Conservation (phyloP, 805 yeast genomes). For the Pichia rugopelliculosa region DNA sequence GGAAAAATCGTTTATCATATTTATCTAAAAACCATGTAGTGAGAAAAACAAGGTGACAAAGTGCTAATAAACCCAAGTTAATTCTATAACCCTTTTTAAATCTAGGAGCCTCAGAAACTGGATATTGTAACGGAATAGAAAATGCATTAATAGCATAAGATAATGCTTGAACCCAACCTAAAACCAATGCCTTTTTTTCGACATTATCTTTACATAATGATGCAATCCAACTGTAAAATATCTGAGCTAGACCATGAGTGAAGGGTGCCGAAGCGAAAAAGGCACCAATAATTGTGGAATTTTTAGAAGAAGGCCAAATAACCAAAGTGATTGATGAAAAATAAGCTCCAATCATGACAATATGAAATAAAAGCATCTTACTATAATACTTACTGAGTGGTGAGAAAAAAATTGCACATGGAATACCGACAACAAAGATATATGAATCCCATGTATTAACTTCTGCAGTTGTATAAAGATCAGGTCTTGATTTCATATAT, state of each 20-base stretch:
- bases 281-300: conserved; percentile 29
- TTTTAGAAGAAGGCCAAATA: conserved; percentile 12
- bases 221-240: conserved; percentile 17
- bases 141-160: conserved; percentile 17
- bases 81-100: conserved; percentile 15
- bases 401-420: conserved; percentile 23
- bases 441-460: conserved; percentile 17
- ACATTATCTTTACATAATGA: conserved; percentile 17
- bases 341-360: conserved; percentile 7
- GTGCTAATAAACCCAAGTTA: conserved; percentile 10
- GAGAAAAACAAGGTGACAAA: conserved; percentile 11
- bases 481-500: conserved; percentile 17
- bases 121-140: conserved; percentile 18
- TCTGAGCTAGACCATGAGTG: conserved; percentile 16
- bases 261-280: conserved; percentile 31
- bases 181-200: conserved; percentile 18
- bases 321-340: conserved; percentile 12
- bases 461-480: conserved; percentile 7
- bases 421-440: conserved; percentile 13
- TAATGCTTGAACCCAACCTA: conserved; percentile 13
- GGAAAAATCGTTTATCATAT: conserved; percentile 13
- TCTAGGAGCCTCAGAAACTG: conserved; percentile 11
- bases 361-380: conserved; percentile 10
- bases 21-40: conserved; percentile 12
- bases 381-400: conserved; percentile 35